Base-by-base conservation (phyloP, 1,139 yeast genomes). In the Ogataea hybrid region DNA sequence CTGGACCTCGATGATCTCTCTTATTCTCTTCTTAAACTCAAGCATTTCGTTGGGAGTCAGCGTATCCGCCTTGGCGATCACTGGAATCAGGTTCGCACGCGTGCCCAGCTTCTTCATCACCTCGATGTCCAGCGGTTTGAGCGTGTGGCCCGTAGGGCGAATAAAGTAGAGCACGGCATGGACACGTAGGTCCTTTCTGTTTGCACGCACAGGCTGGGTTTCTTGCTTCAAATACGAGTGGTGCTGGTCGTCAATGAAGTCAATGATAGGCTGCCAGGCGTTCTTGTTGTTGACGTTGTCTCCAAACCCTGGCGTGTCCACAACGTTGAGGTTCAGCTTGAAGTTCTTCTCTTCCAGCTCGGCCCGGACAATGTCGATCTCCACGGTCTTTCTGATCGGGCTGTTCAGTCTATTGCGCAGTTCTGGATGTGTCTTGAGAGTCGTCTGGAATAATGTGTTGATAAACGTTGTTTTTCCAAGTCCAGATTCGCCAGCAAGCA, bases 291-390 rank as follows among this genome's bases (percentile, higher is more conserved):
- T 85, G 57, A 92, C 95, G 63, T 89, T 88, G 67, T 90, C 96
- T 50, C 98, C 99, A 62, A 92, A 89, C 2, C 98, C 98, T 14
- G 98, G 98, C 7, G 98, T 92, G 66, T 92, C 99, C 56, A 94
- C 81, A 47, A 92, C 76, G 59, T 92, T 92, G 52, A 94, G 77
- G 49, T 94, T 79, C 55, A 92, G 75, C 57, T 77, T 79, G 70
- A 92, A 92, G 61, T 84, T 86, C 68, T 88, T 87, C 63, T 94
- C 99, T 64, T 90, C 97, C 54, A 94, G 75, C 55, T 86, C 81
- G 17, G 97, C 97, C 59, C 96, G 81, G 39, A 86, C 81, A 50
- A 92, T 81, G 51, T 86, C 94, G 57, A 92, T 88, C 60, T 88
- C 97, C 29, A 88, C 95, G 3, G 97, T 92, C 64, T 87, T 87